phyloP scores from a whole-genome alignment of 164 flowering plant species.

The Magnolia officinalis region DNA sequence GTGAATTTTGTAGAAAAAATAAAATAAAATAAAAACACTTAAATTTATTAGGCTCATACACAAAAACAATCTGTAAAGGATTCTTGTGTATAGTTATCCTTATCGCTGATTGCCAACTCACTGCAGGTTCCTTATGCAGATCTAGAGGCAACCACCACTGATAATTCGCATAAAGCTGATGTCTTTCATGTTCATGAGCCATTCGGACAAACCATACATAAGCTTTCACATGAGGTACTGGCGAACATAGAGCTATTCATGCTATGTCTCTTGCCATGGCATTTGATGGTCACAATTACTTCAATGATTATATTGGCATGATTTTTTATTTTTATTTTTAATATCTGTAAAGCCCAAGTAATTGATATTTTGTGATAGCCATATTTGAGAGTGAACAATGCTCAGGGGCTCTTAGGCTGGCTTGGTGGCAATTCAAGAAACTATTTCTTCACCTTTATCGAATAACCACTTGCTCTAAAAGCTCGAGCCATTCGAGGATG shows the following conservation, averaged over 20 bases:
- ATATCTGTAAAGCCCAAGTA: too few species aligned
- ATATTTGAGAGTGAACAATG: too few species aligned
- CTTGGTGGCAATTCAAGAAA: too few species aligned
- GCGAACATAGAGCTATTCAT: neutral
- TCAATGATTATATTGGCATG: too few species aligned
- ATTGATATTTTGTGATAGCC: too few species aligned
- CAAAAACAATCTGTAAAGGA: neutral
- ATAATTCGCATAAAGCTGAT: constrained; percentile 18
- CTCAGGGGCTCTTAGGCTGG: too few species aligned
- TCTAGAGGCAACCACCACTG: constrained; percentile 8
- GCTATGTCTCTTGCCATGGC: neutral
- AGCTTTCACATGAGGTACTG: constrained; percentile 48
- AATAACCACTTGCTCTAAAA: too few species aligned
- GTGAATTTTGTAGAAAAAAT: neutral
- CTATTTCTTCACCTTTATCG: too few species aligned
- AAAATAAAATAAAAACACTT: neutral
- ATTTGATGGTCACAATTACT: neutral
- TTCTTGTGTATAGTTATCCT: neutral
- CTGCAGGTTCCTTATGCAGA: constrained; percentile 39
- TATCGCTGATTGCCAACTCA: neutral
- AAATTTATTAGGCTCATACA: neutral
- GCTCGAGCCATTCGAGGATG: too few species aligned
- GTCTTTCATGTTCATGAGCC: constrained; percentile 31
- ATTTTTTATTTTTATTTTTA: too few species aligned
- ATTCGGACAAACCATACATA: constrained; percentile 30